These are phyloP conservation scores for Flaveria floridana DNA, from an alignment of 140 eudicot species.

Conservation along the genomic window DNA sequence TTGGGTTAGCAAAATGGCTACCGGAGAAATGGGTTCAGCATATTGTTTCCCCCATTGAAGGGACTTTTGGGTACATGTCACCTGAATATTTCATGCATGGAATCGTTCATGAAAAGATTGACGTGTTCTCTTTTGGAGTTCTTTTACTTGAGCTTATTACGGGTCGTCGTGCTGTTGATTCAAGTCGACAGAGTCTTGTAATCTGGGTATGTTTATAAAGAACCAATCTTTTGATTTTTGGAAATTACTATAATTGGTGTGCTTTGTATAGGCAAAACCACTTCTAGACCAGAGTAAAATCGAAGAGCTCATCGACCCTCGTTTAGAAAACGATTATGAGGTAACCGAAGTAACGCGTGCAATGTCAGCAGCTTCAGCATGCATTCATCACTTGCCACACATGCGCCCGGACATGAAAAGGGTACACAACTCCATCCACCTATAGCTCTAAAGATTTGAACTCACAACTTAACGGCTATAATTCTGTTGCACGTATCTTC, in stretches of 20 bases:
- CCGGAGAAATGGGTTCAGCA: conserved; percentile 85
- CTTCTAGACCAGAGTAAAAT: conserved; percentile 54
- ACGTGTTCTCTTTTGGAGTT: conserved; percentile 90
- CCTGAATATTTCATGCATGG: conserved; percentile 99
- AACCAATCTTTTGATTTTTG: background rate
- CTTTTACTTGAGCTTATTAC: conserved; percentile 92
- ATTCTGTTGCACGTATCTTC: background rate
- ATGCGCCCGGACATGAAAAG: conserved; percentile 72
- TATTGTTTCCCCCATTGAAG: conserved; percentile 90
- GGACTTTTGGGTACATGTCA: conserved; percentile 96
- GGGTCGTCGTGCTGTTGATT: conserved; percentile 89
- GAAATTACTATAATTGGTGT: background rate
- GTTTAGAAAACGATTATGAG: conserved; percentile 55
- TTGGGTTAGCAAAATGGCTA: conserved; percentile 95
- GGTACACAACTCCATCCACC: conserved; percentile 31
- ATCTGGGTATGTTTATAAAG: conserved; percentile 70
- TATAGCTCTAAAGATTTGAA: background rate
- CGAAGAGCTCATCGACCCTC: conserved; percentile 66
- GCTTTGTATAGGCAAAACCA: conserved; percentile 69
- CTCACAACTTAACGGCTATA: background rate
- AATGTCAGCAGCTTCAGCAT: conserved; percentile 66
- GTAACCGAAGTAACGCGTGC: conserved; percentile 53
- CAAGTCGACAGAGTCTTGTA: conserved; percentile 81
- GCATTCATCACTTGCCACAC: conserved; percentile 72
- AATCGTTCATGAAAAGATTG: conserved; percentile 83